Percentiles rank a stretch among this genome's conserved stretches.
Evolutionary conservation across 2,329 filamentous ascomycete genomes (phyloP).

Genomic region (Botrytis cinerea): DNA sequence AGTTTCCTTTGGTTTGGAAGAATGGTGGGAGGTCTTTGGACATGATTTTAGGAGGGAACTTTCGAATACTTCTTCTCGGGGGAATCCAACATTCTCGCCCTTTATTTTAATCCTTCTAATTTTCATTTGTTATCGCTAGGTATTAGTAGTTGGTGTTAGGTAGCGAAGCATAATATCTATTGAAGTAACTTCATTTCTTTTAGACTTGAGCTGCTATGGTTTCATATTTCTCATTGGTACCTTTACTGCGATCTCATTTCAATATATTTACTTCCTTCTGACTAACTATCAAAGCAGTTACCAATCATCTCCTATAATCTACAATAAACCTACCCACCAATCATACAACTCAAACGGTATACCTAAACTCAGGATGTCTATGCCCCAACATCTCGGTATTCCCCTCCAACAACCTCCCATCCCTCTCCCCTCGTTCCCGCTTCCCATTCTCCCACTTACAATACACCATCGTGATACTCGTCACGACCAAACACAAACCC

Average conservation of each 20-base stretch:
- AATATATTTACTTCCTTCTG: not conserved
- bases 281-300: no score
- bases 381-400: slow-evolving; percentile 69
- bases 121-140: not conserved
- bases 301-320: no score
- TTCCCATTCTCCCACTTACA: slow-evolving; percentile 69
- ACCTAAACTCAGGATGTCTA: slow-evolving; percentile 68
- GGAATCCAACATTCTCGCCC: slow-evolving; percentile 19
- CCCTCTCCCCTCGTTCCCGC: slow-evolving; percentile 60
- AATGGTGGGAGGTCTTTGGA: not conserved
- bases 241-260: not conserved
- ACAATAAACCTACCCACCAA: no score
- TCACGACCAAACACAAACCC: slow-evolving; percentile 64
- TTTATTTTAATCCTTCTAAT: not conserved
- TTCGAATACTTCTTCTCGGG: slow-evolving; percentile 7
- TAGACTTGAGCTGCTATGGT: not conserved
- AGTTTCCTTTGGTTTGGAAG: no score
- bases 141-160: slow-evolving; percentile 11
- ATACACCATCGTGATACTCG: slow-evolving; percentile 65
- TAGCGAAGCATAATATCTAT: not conserved
- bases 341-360: slow-evolving; percentile 52
- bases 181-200: not conserved
- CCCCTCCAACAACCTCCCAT: slow-evolving; percentile 63
- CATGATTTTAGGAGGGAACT: slow-evolving; percentile 11
- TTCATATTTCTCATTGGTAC: not conserved